phyloP scores from a whole-genome alignment of 202 grass and related monocot species.

The Hordeum pubiflorum region DNA sequence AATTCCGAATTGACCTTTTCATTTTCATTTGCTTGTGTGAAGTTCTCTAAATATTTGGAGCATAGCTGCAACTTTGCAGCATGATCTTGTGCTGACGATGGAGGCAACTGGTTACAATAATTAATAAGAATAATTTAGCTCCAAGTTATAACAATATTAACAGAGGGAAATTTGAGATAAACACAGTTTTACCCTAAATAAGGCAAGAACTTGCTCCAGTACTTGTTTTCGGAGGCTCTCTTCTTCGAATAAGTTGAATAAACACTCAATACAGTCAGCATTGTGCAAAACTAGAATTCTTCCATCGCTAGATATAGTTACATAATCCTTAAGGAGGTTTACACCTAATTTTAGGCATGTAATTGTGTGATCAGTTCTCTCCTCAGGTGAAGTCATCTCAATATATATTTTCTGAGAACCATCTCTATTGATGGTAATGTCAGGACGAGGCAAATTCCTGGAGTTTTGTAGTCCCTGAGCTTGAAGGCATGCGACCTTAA shows the following conservation, averaged over 20 bases:
- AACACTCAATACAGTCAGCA: conserved; percentile 53
- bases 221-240: conserved; percentile 50
- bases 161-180: not conserved
- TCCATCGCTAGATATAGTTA: conserved; percentile 46
- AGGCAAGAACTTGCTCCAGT: conserved; percentile 57
- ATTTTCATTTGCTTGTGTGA: conserved; percentile 56
- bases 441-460: conserved; percentile 10
- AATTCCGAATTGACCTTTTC: conserved; percentile 46
- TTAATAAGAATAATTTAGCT: conserved; percentile 22
- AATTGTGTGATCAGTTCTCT: conserved; percentile 20
- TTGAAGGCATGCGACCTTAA: conserved; percentile 55
- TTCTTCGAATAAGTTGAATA: conserved; percentile 71
- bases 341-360: conserved; percentile 59
- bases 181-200: conserved; percentile 51
- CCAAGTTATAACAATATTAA: conserved; percentile 16
- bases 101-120: conserved; percentile 45
- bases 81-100: conserved; percentile 49
- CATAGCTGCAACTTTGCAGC: conserved; percentile 61
- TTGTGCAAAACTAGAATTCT: conserved; percentile 55
- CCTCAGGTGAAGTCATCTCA: conserved; percentile 2
- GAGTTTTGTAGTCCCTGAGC: conserved; percentile 46
- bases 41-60: conserved; percentile 68
- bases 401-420: conserved; percentile 1
- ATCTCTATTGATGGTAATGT: conserved; percentile 24
- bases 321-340: conserved; percentile 56